Percentiles rank a stretch among this genome's conserved stretches.
phyloP scores from a whole-genome alignment of 305 asterid species.

The Euphrasia arctica region DNA sequence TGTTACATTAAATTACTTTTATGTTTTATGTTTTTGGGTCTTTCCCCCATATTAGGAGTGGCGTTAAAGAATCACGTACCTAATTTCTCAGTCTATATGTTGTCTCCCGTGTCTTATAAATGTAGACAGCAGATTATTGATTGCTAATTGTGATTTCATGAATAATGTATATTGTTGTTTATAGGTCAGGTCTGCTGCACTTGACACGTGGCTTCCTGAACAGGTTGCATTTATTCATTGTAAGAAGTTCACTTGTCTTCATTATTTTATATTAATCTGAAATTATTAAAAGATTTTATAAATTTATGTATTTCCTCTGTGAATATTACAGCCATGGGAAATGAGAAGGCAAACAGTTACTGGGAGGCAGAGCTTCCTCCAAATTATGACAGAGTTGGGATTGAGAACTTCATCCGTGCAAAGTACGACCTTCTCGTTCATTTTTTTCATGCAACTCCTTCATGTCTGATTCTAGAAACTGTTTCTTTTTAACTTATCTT shows the following conservation, averaged over 20 bases:
- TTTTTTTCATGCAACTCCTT: conserved; percentile 8
- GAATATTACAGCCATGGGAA: conserved; percentile 80
- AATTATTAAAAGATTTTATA: conserved; percentile 10
- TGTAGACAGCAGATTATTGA: conserved; percentile 12
- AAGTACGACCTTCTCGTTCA: conserved; percentile 53
- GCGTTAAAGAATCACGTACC: not conserved
- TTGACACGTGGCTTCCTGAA: conserved; percentile 99
- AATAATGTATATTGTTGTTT: conserved; percentile 24
- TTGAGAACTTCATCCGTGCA: conserved; percentile 98
- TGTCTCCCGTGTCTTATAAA: not conserved
- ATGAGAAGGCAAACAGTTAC: conserved; percentile 89
- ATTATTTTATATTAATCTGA: conserved; percentile 16
- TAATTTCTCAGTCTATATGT: conserved; percentile 19
- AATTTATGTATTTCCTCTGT: conserved; percentile 25
- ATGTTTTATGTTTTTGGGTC: conserved; percentile 18
- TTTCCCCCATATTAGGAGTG: conserved; percentile 11
- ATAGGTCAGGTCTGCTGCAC: conserved; percentile 99
- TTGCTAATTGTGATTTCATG: conserved; percentile 22
- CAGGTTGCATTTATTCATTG: conserved; percentile 98
- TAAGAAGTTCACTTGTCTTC: conserved; percentile 40
- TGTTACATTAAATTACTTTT: not conserved
- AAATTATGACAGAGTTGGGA: conserved; percentile 97
- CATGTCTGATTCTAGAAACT: conserved; percentile 23
- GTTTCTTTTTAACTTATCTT: conserved; percentile 23
- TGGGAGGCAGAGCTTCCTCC: conserved; percentile 99